Base-by-base conservation (phyloP, 805 yeast species). In the Millerago galiae region DNA sequence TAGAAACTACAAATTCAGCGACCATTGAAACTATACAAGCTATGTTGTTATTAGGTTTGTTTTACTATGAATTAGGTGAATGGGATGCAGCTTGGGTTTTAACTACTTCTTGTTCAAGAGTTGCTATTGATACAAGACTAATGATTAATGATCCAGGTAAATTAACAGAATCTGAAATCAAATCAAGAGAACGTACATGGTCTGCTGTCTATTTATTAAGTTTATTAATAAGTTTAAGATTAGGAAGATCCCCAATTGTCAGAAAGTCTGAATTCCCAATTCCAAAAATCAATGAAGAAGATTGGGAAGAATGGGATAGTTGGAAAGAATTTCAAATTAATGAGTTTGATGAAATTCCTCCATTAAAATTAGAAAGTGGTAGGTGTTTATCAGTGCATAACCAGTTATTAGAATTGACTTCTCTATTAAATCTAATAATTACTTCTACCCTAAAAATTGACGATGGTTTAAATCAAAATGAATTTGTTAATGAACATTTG, bases 221-320 rank as follows among this genome's bases (percentile, higher is more conserved):
- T 31, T 16, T 31, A 16, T 10, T 31, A 16, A 15, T 31, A 31
- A 31, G 34, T 15, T 31, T 31, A 11, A 31, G 34, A 16, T 15
- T 31, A 31, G 34, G 34, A 1, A 31, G 34, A 31, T 15, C 34
- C 4, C 34, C 34, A 31, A 31, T 31, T 15, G 34, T 31, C 4
- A 31, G 34, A 31, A 31, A 31, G 13, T 15, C 12, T 31, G 34
- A 31, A 15, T 31, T 31, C 12, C 34, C 34, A 15, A 15, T 31
- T 4, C 34, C 34, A 7, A 31, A 31, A 31, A 16, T 31, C 8
- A 31, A 16, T 10, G 34, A 31, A 31, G 34, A 31, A 31, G 34
- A 31, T 31, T 31, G 34, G 34, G 34, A 31, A 31, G 34, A 31
- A 31, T 31, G 34, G 34, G 34, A 31, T 31, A 31, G 34, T 31